Percentiles rank a stretch among this genome's conserved stretches.
Evolutionary conservation across 2,329 filamentous ascomycete species (phyloP).

Genomic region (Aureobasidium sp.): DNA sequence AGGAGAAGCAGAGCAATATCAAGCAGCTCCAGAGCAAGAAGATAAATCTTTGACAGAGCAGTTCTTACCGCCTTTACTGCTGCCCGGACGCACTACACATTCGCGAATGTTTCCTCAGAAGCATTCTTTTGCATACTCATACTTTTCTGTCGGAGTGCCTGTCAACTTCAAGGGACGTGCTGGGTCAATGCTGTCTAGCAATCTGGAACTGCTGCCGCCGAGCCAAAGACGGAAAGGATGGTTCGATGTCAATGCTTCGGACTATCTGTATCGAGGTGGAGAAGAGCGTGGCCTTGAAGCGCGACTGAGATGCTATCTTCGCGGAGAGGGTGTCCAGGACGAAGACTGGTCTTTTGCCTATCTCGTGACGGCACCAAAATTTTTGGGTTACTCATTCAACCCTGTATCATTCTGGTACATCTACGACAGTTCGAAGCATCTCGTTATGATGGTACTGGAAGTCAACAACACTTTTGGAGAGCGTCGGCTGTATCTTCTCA

Average conservation of each 20-base stretch:
- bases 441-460: conserved; percentile 62
- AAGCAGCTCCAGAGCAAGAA: not conserved
- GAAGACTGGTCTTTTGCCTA: conserved; percentile 60
- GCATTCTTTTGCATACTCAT: conserved; percentile 63
- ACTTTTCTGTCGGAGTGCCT: conserved; percentile 62
- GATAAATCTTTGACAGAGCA: conserved; percentile 21
- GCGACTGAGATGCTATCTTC: conserved; percentile 56
- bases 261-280: conserved; percentile 54
- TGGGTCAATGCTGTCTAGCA: conserved; percentile 50
- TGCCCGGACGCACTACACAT: conserved; percentile 61
- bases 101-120: conserved; percentile 58
- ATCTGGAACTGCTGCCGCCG: conserved; percentile 20
- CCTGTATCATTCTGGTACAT: conserved; percentile 75
- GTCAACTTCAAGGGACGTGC: conserved; percentile 53
- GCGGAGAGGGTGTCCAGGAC: conserved; percentile 44
- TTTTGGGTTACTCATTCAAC: conserved; percentile 66
- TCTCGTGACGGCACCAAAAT: conserved; percentile 61
- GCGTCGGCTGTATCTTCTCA: conserved; percentile 57
- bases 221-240: conserved; percentile 37
- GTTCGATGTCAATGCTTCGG: conserved; percentile 53
- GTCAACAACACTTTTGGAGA: conserved; percentile 74
- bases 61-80: conserved; percentile 44
- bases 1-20: not conserved
- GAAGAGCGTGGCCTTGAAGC: conserved; percentile 49
- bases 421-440: conserved; percentile 50